A percentile compares a stretch with the other conserved stretches of the same genome.
phyloP scores from a whole-genome alignment of 139 green algal genomes.

The Nannochloris sp. region DNA sequence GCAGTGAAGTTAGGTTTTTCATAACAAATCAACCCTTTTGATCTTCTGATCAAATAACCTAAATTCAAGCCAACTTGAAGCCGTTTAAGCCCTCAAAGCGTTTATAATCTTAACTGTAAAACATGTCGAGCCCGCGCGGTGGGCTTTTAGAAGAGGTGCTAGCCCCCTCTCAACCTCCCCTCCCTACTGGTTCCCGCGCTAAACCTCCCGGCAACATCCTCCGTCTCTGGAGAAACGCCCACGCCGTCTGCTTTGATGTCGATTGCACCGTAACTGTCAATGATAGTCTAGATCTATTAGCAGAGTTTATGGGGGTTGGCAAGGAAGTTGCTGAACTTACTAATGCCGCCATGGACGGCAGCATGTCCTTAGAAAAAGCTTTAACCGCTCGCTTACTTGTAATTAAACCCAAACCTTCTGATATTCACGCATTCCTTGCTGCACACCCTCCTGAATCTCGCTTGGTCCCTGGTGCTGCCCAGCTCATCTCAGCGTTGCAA shows the following conservation, averaged over 20 bases:
- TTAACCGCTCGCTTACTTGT: conserved; percentile 50
- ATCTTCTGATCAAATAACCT: background rate
- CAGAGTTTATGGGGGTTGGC: conserved; percentile 58
- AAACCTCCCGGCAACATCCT: conserved; percentile 20
- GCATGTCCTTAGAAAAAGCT: conserved; percentile 42
- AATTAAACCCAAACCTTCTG: conserved; percentile 50
- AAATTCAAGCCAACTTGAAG: too few relatives aligned
- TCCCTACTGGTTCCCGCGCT: background rate
- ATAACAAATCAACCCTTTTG: background rate
- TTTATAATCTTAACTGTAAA: background rate
- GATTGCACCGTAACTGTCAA: conserved; percentile 60
- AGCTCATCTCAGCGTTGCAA: conserved; percentile 51
- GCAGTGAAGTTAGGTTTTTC: background rate
- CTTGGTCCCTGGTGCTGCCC: conserved; percentile 36
- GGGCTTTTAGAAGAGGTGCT: background rate
- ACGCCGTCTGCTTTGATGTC: conserved; percentile 59
- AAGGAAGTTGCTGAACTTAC: conserved; percentile 44
- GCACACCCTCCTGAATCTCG: conserved; percentile 40
- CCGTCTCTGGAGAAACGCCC: conserved; percentile 26
- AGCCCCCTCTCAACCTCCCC: background rate
- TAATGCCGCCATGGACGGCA: conserved; percentile 59
- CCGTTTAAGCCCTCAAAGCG: background rate
- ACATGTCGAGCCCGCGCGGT: background rate
- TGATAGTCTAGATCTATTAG: conserved; percentile 59
- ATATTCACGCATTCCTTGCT: conserved; percentile 52